phyloP scores from a whole-genome alignment of 2,329 filamentous ascomycete species.

The Exophiala alcalophila region DNA sequence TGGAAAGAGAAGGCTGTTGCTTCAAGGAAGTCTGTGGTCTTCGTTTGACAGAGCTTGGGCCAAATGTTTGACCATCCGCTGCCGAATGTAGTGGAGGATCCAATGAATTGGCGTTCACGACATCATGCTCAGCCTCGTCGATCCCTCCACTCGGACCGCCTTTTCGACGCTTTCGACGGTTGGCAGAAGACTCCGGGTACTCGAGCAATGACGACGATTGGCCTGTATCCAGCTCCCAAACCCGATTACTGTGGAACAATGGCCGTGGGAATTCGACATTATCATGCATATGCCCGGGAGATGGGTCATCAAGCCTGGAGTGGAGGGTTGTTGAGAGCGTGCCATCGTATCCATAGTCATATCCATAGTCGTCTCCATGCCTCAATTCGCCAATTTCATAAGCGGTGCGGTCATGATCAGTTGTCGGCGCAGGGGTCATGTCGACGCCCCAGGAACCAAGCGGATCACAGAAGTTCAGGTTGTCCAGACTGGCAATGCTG shows the following conservation, averaged over 20 bases:
- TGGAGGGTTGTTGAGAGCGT: no score
- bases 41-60: constrained; percentile 3
- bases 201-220: constrained; percentile 4
- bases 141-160: no score
- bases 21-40: not conserved
- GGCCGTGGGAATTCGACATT: constrained; percentile 24
- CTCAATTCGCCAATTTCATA: no score
- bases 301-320: no score
- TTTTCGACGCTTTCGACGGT: constrained; percentile 24
- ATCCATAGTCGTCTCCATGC: no score
- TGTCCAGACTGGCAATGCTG: no score
- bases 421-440: no score
- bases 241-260: constrained; percentile 18
- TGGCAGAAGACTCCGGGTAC: constrained; percentile 9
- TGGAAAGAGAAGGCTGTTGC: not conserved
- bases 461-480: no score
- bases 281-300: not conserved
- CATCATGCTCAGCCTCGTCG: not conserved
- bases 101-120: not conserved
- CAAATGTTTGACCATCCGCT: no score
- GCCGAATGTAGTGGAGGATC: not conserved
- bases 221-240: not conserved
- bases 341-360: no score
- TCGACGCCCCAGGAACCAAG: no score
- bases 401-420: no score